These are phyloP conservation scores for Phalaenopsis hybrid DNA, from an alignment of 116 monocot genomes.

Conservation along the genomic window DNA sequence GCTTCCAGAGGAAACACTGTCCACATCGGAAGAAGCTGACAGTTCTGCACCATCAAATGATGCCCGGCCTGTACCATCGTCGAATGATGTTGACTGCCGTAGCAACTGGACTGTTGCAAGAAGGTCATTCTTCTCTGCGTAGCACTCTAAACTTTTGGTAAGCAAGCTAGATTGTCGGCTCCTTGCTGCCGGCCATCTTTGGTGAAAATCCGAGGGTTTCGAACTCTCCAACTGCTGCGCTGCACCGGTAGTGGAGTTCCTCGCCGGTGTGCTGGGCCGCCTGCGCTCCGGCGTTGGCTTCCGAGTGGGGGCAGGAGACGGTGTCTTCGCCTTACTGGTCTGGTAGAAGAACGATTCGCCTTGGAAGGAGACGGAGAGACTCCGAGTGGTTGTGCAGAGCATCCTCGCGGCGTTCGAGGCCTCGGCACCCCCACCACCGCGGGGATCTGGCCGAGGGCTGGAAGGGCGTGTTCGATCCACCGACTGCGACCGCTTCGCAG, in stretches of 20 bases:
- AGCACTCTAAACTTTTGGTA: constrained; percentile 52
- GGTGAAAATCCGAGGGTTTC: constrained; percentile 38
- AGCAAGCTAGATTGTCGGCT: constrained; percentile 30
- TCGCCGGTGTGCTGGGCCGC: constrained; percentile 20
- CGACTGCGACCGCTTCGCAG: constrained; percentile 30
- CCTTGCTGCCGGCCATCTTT: constrained; percentile 63
- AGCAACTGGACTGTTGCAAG: constrained; percentile 51
- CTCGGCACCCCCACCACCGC: constrained; percentile 1
- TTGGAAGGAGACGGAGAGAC: constrained; percentile 94
- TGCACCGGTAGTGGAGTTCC: constrained; percentile 1
- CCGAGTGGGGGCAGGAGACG: constrained; percentile 23
- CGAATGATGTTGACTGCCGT: constrained; percentile 53
- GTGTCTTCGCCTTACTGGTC: constrained; percentile 61
- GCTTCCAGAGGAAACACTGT: constrained; percentile 15
- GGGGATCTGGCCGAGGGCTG: constrained; percentile 13
- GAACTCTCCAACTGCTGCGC: constrained; percentile 46
- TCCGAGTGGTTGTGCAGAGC: constrained; percentile 59
- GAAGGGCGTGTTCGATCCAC: constrained; percentile 38
- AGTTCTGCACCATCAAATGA: constrained; percentile 63
- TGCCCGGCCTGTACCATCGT: constrained; percentile 35
- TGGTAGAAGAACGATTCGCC: constrained; percentile 89
- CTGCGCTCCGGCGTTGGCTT: constrained; percentile 65
- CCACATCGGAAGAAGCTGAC: constrained; percentile 46
- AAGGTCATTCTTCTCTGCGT: constrained; percentile 46
- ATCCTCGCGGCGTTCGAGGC: constrained; percentile 35